A percentile compares a stretch with the other conserved stretches of the same genome.
Evolutionary conservation across 1,284 basidiomycete genomes (phyloP).

Genomic region (Cystobasidiaceae sp.): DNA sequence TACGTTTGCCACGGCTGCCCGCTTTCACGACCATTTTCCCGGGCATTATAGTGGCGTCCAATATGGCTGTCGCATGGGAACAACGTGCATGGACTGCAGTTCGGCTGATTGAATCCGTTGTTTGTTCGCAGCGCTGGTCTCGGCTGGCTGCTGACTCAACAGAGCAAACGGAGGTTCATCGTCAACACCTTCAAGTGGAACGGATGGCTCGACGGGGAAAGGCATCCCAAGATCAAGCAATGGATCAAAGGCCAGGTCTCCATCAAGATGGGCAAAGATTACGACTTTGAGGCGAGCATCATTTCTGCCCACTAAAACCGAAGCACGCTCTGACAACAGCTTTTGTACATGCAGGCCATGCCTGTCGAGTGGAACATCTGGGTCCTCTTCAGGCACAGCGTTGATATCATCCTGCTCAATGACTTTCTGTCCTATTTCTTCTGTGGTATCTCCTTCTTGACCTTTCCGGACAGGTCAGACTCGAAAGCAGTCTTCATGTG

Average conservation of each 20-base stretch:
- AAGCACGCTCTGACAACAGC: neutral
- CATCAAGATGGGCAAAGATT: slow-evolving; percentile 91
- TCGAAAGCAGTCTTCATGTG: slow-evolving; percentile 56
- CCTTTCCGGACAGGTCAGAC: slow-evolving; percentile 66
- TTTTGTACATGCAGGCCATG: slow-evolving; percentile 31
- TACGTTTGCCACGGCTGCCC: neutral
- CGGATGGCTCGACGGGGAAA: slow-evolving; percentile 79
- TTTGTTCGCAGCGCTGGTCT: slow-evolving; percentile 70
- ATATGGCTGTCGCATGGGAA: neutral
- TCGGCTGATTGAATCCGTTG: too few relatives aligned
- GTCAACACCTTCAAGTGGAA: slow-evolving; percentile 69
- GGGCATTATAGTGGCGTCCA: neutral
- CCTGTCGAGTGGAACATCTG: slow-evolving; percentile 76
- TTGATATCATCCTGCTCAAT: slow-evolving; percentile 93
- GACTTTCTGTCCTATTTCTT: slow-evolving; percentile 93
- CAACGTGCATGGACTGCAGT: too few relatives aligned
- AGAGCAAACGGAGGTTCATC: slow-evolving; percentile 91
- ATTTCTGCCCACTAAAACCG: slow-evolving; percentile 18
- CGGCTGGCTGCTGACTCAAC: slow-evolving; percentile 86
- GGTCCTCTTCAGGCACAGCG: slow-evolving; percentile 84
- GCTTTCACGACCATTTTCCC: neutral
- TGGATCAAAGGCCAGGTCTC: slow-evolving; percentile 84
- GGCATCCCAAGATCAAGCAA: slow-evolving; percentile 58
- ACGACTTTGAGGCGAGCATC: slow-evolving; percentile 73
- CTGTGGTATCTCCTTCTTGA: slow-evolving; percentile 75